Conservation (phyloP, 2,329 filamentous ascomycete species). For the Neonectria neomacrospora region DNA sequence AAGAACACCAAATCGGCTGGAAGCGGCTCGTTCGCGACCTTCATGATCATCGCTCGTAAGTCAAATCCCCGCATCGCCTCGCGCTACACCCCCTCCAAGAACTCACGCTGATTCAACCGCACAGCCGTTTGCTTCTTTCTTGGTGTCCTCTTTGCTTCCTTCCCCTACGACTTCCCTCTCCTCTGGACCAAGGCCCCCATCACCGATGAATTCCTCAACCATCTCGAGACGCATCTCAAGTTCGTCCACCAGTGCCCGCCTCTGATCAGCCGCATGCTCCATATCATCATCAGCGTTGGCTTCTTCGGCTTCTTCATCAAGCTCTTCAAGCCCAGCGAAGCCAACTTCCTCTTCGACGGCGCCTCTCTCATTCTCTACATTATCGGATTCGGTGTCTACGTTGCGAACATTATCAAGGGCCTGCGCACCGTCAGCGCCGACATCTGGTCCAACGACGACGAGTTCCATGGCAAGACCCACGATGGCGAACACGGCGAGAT, state of each 20-base stretch:
- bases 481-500: constrained; percentile 66
- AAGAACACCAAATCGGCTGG: constrained; percentile 69
- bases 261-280: constrained; percentile 90
- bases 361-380: constrained; percentile 84
- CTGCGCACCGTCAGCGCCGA: constrained; percentile 83
- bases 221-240: constrained; percentile 88
- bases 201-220: constrained; percentile 77
- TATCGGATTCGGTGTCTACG: constrained; percentile 90
- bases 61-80: constrained; percentile 41
- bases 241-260: constrained; percentile 93
- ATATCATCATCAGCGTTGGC: constrained; percentile 90
- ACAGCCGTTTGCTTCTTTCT: constrained; percentile 95
- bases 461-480: constrained; percentile 50
- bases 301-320: constrained; percentile 92
- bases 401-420: constrained; percentile 96
- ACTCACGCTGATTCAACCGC: constrained; percentile 13
- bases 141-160: constrained; percentile 94
- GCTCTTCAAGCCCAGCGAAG: constrained; percentile 92
- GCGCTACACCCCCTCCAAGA: neutral
- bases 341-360: constrained; percentile 94
- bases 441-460: constrained; percentile 63
- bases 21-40: constrained; percentile 87
- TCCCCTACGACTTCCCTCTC: constrained; percentile 94
- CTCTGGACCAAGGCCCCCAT: constrained; percentile 79
- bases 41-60: constrained; percentile 95